Conservation (phyloP, 805 yeast genomes). For the Candida wancherniae region DNA sequence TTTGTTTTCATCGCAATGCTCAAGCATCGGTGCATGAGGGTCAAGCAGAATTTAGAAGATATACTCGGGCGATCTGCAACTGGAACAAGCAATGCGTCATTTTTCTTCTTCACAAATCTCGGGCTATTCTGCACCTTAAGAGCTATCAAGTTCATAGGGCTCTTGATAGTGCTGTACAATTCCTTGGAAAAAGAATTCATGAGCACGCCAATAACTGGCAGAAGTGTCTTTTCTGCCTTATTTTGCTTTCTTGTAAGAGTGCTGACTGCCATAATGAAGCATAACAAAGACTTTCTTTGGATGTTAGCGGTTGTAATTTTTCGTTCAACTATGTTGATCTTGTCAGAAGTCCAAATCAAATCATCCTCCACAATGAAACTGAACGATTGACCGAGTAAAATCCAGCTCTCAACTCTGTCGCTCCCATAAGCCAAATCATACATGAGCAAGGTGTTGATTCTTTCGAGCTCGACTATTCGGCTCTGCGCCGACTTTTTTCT, state of each 20-base stretch:
- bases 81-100: constrained; percentile 24
- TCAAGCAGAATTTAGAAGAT: constrained; percentile 27
- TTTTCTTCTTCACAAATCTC: constrained; percentile 25
- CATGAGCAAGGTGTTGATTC: constrained; percentile 60
- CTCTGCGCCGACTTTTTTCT: constrained; percentile 78
- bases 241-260: constrained; percentile 13
- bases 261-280: constrained; percentile 71
- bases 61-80: constrained; percentile 19
- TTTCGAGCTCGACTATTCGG: constrained; percentile 74
- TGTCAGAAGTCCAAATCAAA: constrained; percentile 87
- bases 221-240: constrained; percentile 10
- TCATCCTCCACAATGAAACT: constrained; percentile 83
- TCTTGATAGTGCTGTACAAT: constrained; percentile 52
- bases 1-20: constrained; percentile 43
- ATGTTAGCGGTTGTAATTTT: constrained; percentile 55
- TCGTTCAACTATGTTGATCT: constrained; percentile 57
- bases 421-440: constrained; percentile 66
- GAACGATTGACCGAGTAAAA: constrained; percentile 72
- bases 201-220: constrained; percentile 38
- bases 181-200: constrained; percentile 56
- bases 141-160: constrained; percentile 62
- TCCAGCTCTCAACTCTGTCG: constrained; percentile 80
- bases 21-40: constrained; percentile 40
- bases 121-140: constrained; percentile 42
- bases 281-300: constrained; percentile 66